Base-by-base conservation (phyloP, 192 early-diverging fungal species). In the Phlyctochytrium planicorne region DNA sequence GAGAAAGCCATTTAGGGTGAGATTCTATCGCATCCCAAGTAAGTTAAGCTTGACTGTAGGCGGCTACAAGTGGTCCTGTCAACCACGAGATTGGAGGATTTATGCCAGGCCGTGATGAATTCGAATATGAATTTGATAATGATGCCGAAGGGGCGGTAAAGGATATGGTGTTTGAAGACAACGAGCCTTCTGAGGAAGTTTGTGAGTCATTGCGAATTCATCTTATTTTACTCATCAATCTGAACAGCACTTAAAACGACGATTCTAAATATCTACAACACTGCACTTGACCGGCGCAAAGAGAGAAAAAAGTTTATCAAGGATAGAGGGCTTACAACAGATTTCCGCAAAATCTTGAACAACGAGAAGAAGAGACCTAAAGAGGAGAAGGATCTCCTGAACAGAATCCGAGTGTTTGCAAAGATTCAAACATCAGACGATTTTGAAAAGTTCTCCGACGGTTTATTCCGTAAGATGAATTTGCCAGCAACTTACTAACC, bases 61-160 rank as follows among this genome's bases (percentile, higher is more conserved):
- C 91, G 10, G 84, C 94, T 32, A 86, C 90, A 17, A 91, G 89
- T 80, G 83, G 87, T 29, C 96, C 97, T 3, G 87, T 90, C 40
- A 94, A 93, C 76, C 97, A 99, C 63, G 97, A 99, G 75, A 94
- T 99, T 68, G 83, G 87, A 32, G 97, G 97, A 2, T 99, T 91
- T 67, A 99, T 99, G 97, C 97, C 97, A 20, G 90, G 90, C 16
- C 91, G 97, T 24, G 73, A 86, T 27, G 97, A 99, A 77, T 99
- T 97, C 76, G 97, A 99, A 61, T 85, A 83, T n/a, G 97, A 99
- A 75, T 86, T 87, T 66, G 96, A 98, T 56, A 96, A 98, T 64
- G 95, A 96, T 35, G 95, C 96, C 2, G 97, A 99, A 80, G 84
- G 90, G 52, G 71, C 80, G 12, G 88, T 99, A 59, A 99, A 98